phyloP scores from a whole-genome alignment of 192 early-diverging fungal species.

The Coemansia sp. region DNA sequence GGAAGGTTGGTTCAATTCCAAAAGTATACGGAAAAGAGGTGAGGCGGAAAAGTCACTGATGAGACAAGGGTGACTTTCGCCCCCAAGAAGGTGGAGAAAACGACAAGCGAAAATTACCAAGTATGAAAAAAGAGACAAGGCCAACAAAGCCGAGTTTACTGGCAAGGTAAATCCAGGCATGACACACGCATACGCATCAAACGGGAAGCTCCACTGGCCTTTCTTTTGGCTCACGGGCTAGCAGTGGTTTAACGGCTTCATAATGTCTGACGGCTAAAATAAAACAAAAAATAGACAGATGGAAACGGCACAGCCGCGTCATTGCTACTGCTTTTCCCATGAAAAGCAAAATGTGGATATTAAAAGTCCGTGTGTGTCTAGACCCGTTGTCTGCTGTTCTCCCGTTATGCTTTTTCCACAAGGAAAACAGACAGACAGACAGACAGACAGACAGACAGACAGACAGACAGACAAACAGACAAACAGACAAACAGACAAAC shows the following conservation, averaged over 20 bases:
- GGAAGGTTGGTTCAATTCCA: too few species aligned
- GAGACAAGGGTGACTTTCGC: background rate
- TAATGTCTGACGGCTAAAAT: too few species aligned
- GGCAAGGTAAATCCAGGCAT: background rate
- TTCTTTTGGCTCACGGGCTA: background rate
- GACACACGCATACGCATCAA: too few species aligned
- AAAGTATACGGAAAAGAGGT: too few species aligned
- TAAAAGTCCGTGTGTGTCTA: background rate
- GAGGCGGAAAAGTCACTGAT: slow-evolving; percentile 10
- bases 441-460: too few species aligned
- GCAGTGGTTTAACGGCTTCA: too few species aligned
- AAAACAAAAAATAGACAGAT: too few species aligned
- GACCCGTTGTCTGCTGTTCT: background rate
- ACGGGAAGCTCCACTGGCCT: background rate
- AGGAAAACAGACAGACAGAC: too few species aligned
- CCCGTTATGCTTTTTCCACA: too few species aligned
- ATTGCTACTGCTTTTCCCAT: background rate
- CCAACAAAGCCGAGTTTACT: background rate
- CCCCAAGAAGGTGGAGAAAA: background rate
- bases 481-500: too few species aligned
- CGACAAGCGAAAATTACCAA: background rate
- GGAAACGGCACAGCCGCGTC: too few species aligned
- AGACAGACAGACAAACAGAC: too few species aligned
- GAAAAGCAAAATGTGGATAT: background rate
- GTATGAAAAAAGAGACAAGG: background rate